Conservation (phyloP, 2,329 filamentous ascomycete species). For the Diaporthe batatas region DNA sequence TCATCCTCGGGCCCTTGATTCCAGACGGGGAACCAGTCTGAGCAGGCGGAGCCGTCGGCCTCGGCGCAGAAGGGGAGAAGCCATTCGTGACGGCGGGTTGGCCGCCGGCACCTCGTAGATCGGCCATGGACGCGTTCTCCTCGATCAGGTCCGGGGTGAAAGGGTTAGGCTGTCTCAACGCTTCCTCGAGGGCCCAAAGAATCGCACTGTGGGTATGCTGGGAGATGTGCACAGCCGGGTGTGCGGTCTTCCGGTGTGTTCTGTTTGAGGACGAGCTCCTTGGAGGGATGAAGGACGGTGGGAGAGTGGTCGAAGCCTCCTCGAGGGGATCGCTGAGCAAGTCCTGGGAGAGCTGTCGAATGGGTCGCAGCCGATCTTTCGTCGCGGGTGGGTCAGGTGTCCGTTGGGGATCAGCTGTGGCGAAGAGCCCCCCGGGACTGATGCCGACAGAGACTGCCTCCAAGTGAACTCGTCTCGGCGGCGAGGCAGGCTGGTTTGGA, state of each 20-base stretch:
- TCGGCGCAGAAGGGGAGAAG: conserved; percentile 61
- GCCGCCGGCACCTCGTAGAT: conserved; percentile 73
- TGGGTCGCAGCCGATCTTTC: conserved; percentile 45
- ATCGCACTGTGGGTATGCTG: conserved; percentile 90
- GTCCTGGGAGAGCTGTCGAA: conserved; percentile 61
- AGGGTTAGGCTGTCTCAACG: conserved; percentile 82
- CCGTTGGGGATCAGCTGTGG: conserved; percentile 48
- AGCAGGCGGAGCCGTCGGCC: conserved; percentile 62
- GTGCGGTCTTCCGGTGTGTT: conserved; percentile 54
- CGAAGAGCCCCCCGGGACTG: conserved; percentile 56
- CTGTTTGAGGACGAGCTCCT: conserved; percentile 50
- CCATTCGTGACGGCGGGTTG: conserved; percentile 68
- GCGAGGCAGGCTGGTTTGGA: conserved; percentile 24
- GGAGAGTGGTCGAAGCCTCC: conserved; percentile 51
- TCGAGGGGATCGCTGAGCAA: conserved; percentile 59
- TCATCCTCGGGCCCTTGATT: conserved; percentile 87
- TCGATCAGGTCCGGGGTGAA: conserved; percentile 89
- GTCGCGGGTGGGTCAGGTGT: conserved; percentile 23
- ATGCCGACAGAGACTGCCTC: conserved; percentile 64
- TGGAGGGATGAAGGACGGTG: conserved; percentile 48
- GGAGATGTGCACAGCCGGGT: conserved; percentile 76
- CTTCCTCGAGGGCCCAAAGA: conserved; percentile 92
- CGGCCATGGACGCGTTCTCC: conserved; percentile 93
- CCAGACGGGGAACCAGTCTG: conserved; percentile 71
- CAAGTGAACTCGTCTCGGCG: conserved; percentile 56